phyloP scores from a whole-genome alignment of 352 stramenopile species.

The Phytophthora hybrid region DNA sequence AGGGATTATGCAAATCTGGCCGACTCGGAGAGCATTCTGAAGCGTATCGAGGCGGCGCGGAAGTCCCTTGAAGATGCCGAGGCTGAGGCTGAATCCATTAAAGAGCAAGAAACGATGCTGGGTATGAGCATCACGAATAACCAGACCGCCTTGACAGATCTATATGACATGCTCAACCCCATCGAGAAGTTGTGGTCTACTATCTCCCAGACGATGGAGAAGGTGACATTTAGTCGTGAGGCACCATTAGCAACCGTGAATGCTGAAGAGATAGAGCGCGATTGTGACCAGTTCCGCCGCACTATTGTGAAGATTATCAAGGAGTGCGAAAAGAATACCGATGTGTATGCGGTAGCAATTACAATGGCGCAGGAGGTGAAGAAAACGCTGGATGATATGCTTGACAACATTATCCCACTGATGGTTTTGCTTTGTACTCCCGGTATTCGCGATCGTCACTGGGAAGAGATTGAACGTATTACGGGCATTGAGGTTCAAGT shows the following conservation, averaged over 20 bases:
- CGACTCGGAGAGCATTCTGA: conserved; percentile 84
- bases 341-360: conserved; percentile 81
- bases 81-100: conserved; percentile 84
- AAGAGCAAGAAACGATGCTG: conserved; percentile 90
- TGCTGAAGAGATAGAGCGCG: conserved; percentile 84
- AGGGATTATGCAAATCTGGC: conserved; percentile 86
- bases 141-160: conserved; percentile 70
- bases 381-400: conserved; percentile 86
- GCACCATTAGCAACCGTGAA: conserved; percentile 75
- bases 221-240: conserved; percentile 75
- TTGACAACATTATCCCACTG: conserved; percentile 90
- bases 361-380: conserved; percentile 86
- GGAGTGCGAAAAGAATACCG: conserved; percentile 91
- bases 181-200: conserved; percentile 91
- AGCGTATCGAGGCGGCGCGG: conserved; percentile 78
- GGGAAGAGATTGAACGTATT: conserved; percentile 92
- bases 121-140: conserved; percentile 88
- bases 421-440: conserved; percentile 94
- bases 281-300: conserved; percentile 89
- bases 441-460: conserved; percentile 92
- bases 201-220: conserved; percentile 82
- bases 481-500: conserved; percentile 90
- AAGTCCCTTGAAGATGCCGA: conserved; percentile 87
- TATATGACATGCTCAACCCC: conserved; percentile 83
- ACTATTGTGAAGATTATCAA: conserved; percentile 92